Evolutionary conservation across 2,329 filamentous ascomycete genomes (phyloP).

Genomic region (Parastagonospora nodorum): DNA sequence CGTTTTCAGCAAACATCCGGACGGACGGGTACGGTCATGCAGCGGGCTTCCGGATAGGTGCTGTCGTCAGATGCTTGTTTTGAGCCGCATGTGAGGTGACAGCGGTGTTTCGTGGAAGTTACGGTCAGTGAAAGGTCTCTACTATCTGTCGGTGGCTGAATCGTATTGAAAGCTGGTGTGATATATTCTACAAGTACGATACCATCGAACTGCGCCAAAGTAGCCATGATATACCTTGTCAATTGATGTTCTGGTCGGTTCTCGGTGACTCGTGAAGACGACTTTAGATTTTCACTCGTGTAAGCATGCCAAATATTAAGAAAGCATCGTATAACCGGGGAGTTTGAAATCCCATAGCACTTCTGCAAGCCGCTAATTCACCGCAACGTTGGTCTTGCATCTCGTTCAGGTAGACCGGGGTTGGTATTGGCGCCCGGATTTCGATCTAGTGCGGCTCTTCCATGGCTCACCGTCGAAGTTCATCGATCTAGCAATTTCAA

Average conservation of each 20-base stretch:
- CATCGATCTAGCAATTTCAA: conserved; percentile 15
- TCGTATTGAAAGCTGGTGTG: background rate
- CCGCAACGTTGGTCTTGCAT: conserved; percentile 1
- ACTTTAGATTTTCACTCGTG: conserved; percentile 20
- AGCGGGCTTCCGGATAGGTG: conserved; percentile 31
- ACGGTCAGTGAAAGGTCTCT: background rate
- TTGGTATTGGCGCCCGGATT: conserved; percentile 9
- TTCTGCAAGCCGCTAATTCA: background rate
- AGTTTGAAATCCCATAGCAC: background rate
- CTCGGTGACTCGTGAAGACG: conserved; percentile 6
- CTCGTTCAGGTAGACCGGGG: conserved; percentile 5
- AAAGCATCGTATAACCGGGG: background rate
- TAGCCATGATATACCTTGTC: conserved; percentile 13
- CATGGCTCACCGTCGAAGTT: conserved; percentile 14
- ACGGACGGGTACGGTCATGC: conserved; percentile 20
- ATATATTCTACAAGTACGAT: background rate
- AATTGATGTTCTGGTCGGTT: conserved; percentile 13
- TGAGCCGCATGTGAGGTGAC: conserved; percentile 39
- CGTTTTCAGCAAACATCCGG: conserved; percentile 15
- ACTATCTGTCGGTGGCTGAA: background rate
- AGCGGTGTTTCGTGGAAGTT: conserved; percentile 11
- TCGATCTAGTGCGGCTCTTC: conserved; percentile 7
- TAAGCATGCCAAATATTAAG: conserved; percentile 38
- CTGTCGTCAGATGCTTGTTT: conserved; percentile 47
- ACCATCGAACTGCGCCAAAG: too few species aligned